Evolutionary conservation across 2,329 filamentous ascomycete species (phyloP).

Genomic region (Penicillium crustosum): DNA sequence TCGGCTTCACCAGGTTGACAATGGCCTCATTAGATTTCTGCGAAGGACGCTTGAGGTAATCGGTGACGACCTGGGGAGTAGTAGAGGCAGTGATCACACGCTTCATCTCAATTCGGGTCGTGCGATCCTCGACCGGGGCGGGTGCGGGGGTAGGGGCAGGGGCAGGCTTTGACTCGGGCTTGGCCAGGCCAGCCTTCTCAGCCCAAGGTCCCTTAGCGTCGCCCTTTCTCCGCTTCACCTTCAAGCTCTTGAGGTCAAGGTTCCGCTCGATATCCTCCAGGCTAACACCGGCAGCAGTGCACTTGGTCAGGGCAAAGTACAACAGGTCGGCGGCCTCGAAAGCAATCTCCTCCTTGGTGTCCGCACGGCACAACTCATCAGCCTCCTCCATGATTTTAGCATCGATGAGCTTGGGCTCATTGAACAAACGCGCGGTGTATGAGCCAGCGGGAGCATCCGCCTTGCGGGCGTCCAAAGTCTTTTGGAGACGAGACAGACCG

Average conservation of each 20-base stretch:
- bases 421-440: constrained; percentile 91
- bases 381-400: constrained; percentile 99
- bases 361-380: constrained; percentile 87
- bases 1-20: constrained; percentile 84
- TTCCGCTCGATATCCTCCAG: constrained; percentile 89
- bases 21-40: constrained; percentile 95
- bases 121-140: constrained; percentile 49
- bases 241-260: constrained; percentile 89
- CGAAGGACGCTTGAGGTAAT: constrained; percentile 81
- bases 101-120: constrained; percentile 74
- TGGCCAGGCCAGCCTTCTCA: constrained; percentile 69
- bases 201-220: constrained; percentile 94
- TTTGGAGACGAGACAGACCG: constrained; percentile 80
- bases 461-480: constrained; percentile 81
- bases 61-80: constrained; percentile 63
- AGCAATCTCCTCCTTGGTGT: constrained; percentile 76
- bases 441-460: constrained; percentile 80
- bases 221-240: constrained; percentile 88
- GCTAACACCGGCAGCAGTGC: constrained; percentile 77
- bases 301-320: constrained; percentile 93
- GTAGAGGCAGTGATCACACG: constrained; percentile 69
- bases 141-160: constrained; percentile 47
- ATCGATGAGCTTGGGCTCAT: constrained; percentile 80
- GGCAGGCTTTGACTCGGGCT: constrained; percentile 30
- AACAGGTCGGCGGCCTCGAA: constrained; percentile 94